phyloP scores from a whole-genome alignment of 306 rosid genomes.

The Medicago arabica region DNA sequence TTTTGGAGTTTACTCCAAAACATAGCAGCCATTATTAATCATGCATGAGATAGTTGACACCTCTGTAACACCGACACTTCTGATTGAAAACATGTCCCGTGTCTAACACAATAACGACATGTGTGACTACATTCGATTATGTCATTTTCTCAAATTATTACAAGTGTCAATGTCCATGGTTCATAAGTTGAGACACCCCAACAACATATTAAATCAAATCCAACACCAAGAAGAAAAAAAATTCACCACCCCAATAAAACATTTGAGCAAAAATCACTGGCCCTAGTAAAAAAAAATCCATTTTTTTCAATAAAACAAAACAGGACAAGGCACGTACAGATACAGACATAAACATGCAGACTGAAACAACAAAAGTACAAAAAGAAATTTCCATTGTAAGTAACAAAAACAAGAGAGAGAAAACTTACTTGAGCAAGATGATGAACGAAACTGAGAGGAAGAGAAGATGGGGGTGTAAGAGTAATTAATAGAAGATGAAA shows the following conservation, averaged over 20 bases:
- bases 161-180: no score
- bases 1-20: neutral
- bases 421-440: neutral
- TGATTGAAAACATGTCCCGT: no score
- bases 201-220: neutral
- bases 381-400: neutral
- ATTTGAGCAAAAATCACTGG: neutral
- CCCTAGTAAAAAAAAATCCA: neutral
- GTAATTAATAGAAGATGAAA: neutral
- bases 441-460: neutral
- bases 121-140: no score
- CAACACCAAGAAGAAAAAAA: slow-evolving; percentile 17
- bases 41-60: slow-evolving; percentile 6
- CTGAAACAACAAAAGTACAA: neutral
- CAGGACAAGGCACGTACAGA: neutral
- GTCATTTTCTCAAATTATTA: no score
- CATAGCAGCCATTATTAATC: neutral
- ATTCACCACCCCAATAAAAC: neutral
- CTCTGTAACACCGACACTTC: no score
- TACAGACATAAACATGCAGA: neutral
- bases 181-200: neutral
- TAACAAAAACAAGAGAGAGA: neutral
- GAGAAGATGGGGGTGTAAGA: neutral
- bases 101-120: no score
- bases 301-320: neutral